A percentile compares a stretch with the other conserved stretches of the same genome.
Conservation (phyloP, 2,329 filamentous ascomycete species). For the Camptophora hylomeconis region DNA sequence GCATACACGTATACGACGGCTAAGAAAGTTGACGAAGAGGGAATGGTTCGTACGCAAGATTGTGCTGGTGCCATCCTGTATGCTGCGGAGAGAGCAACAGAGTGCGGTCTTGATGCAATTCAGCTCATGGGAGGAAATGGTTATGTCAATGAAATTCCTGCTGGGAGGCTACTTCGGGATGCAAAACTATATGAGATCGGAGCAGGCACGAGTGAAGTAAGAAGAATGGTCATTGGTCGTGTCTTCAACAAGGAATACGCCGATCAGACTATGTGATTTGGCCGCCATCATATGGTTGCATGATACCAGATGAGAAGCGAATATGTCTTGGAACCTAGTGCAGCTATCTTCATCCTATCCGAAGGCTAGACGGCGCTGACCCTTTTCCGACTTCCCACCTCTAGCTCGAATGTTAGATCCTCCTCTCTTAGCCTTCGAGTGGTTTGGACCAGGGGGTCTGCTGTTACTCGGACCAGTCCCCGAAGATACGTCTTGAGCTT, state of each 20-base stretch:
- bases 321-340: background rate
- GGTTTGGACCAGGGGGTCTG: slow-evolving; percentile 10
- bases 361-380: slow-evolving; percentile 17
- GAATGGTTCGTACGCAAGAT: slow-evolving; percentile 68
- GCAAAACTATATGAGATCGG: slow-evolving; percentile 89
- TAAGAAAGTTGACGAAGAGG: slow-evolving; percentile 62
- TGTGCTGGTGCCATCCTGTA: slow-evolving; percentile 91
- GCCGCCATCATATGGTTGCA: background rate
- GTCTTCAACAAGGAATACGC: slow-evolving; percentile 80
- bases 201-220: slow-evolving; percentile 85
- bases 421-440: slow-evolving; percentile 11
- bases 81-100: slow-evolving; percentile 78
- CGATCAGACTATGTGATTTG: slow-evolving; percentile 12
- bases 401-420: slow-evolving; percentile 3
- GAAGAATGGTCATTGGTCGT: slow-evolving; percentile 86
- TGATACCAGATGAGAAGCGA: background rate
- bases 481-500: slow-evolving; percentile 46
- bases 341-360: slow-evolving; percentile 7
- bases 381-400: slow-evolving; percentile 7
- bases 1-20: slow-evolving; percentile 83
- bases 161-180: slow-evolving; percentile 68
- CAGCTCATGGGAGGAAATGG: slow-evolving; percentile 92
- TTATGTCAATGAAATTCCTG: slow-evolving; percentile 90
- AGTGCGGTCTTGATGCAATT: slow-evolving; percentile 75
- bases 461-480: slow-evolving; percentile 14